These are phyloP conservation scores for Lactarius vividus DNA, from an alignment of 768 basidiomycete species.

Conservation along the genomic window DNA sequence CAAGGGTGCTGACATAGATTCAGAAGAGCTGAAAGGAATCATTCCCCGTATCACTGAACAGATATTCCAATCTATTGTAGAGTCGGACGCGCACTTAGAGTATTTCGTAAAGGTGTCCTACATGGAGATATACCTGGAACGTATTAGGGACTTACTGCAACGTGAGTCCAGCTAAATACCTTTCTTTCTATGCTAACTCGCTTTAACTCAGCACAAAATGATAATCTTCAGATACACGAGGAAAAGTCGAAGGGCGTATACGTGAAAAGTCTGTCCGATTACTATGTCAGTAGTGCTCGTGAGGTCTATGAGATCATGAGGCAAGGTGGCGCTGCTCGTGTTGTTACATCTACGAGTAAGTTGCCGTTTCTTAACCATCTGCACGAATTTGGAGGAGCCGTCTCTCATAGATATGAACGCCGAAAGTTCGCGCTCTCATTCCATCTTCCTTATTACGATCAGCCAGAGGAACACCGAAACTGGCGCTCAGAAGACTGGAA, in stretches of 20 bases:
- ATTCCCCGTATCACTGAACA: slow-evolving; percentile 99
- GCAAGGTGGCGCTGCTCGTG: slow-evolving; percentile 87
- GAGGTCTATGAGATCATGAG: slow-evolving; percentile 99
- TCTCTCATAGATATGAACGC: slow-evolving; percentile 90
- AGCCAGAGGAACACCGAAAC: slow-evolving; percentile 95
- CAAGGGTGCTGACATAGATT: slow-evolving; percentile 97
- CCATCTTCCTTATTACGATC: slow-evolving; percentile 97
- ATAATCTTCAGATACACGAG: slow-evolving; percentile 97
- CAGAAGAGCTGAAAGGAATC: slow-evolving; percentile 88
- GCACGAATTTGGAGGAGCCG: slow-evolving; percentile 14
- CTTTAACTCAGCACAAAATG: slow-evolving; percentile 73
- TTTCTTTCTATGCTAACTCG: background rate
- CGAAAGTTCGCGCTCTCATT: slow-evolving; percentile 97
- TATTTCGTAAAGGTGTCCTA: slow-evolving; percentile 99
- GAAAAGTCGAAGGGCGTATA: slow-evolving; percentile 98
- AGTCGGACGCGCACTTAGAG: slow-evolving; percentile 92
- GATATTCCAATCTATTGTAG: slow-evolving; percentile 96
- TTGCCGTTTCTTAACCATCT: slow-evolving; percentile 22
- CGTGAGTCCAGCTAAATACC: slow-evolving; percentile 58
- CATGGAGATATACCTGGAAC: slow-evolving; percentile 99
- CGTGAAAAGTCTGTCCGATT: slow-evolving; percentile 95
- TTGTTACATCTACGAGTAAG: slow-evolving; percentile 92
- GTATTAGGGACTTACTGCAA: slow-evolving; percentile 90
- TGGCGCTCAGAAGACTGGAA: slow-evolving; percentile 94
- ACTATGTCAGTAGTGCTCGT: slow-evolving; percentile 91